These are phyloP conservation scores for Emmonsia crescens DNA, from an alignment of 2,329 filamentous ascomycete species.

Conservation along the genomic window DNA sequence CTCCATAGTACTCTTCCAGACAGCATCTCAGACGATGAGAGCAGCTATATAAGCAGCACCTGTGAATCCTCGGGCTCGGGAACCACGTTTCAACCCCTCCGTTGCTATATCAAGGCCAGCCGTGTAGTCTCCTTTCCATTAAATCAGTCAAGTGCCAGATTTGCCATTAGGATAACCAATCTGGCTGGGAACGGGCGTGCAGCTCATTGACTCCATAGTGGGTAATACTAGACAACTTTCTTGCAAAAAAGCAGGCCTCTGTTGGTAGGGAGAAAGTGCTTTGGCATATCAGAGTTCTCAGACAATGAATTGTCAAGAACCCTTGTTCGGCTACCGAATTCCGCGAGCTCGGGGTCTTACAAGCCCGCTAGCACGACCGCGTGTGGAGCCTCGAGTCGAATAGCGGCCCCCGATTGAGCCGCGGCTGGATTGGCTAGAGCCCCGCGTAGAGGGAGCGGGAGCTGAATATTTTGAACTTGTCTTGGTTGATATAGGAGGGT, in stretches of 20 bases:
- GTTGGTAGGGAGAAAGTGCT: background rate
- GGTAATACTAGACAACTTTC: background rate
- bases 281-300: background rate
- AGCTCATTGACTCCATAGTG: background rate
- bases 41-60: background rate
- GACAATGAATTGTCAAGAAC: background rate
- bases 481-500: constrained; percentile 53
- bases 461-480: constrained; percentile 25
- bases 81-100: background rate
- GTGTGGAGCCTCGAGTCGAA: constrained; percentile 27
- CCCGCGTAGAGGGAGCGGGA: constrained; percentile 17
- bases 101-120: no score
- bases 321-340: constrained; percentile 20
- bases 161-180: background rate
- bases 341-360: constrained; percentile 29
- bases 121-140: background rate
- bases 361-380: constrained; percentile 28
- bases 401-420: constrained; percentile 25
- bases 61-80: background rate
- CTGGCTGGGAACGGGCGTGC: background rate
- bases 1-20: background rate
- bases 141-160: background rate
- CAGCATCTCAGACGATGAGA: background rate
- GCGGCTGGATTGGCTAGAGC: constrained; percentile 15
- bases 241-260: background rate